Percentiles rank a stretch among this genome's conserved stretches.
Conservation (phyloP, 2,329 filamentous ascomycete species). For the Thielaviopsis euricoi region DNA sequence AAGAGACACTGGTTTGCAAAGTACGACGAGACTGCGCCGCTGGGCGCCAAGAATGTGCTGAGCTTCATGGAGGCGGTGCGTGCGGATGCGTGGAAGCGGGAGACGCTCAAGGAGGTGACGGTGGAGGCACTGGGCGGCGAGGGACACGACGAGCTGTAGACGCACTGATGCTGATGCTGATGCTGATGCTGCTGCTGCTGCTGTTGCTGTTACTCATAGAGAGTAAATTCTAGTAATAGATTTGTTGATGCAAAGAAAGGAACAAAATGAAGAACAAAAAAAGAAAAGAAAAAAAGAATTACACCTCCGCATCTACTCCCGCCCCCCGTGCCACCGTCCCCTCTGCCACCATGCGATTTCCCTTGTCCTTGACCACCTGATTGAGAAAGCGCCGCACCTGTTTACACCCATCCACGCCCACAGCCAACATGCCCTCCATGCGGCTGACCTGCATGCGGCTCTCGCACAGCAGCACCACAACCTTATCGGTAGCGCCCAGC, state of each 20-base stretch:
- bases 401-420: constrained; percentile 82
- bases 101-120: constrained; percentile 50
- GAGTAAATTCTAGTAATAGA: no score
- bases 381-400: constrained; percentile 72
- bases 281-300: neutral
- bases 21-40: constrained; percentile 48
- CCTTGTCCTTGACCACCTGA: constrained; percentile 56
- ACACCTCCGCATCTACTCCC: neutral
- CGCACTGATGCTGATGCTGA: neutral
- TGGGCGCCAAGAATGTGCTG: constrained; percentile 49
- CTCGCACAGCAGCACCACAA: constrained; percentile 72
- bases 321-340: neutral
- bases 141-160: constrained; percentile 18
- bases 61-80: constrained; percentile 83
- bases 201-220: no score
- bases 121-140: constrained; percentile 23
- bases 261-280: no score
- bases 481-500: constrained; percentile 53
- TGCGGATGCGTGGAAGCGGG: constrained; percentile 71
- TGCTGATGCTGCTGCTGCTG: no score
- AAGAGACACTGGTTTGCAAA: constrained; percentile 75
- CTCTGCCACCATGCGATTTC: constrained; percentile 38
- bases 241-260: no score
- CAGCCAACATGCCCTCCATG: constrained; percentile 82
- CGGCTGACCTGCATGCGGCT: constrained; percentile 67